Evolutionary conservation across 2,329 filamentous ascomycete genomes (phyloP), one percentile per base, ranked within the genome.

Genomic region (Monosporascus sp.): DNA sequence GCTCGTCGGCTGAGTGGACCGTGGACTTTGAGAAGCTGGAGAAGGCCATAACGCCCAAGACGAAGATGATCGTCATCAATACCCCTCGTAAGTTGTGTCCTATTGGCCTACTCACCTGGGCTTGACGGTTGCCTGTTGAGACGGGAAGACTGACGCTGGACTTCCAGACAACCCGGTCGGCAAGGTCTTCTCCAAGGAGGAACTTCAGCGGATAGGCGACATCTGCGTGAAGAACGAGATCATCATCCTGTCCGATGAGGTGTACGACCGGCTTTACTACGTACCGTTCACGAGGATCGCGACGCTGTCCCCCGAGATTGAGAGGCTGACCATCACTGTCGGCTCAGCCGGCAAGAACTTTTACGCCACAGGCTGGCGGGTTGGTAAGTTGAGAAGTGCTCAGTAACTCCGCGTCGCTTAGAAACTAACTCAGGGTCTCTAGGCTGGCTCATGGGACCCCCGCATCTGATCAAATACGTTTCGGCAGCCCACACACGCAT

Each of bases 331-430:
- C 5, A 74, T 99, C 48, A 97, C 94, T 0, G 94, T 99, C 31
- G 94, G 94, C 20, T 96, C 91, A 0, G 94, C 91, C 1, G 94
- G 94, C 63, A 99, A 99, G 81, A 95, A 94, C 77, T 99, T 99
- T 73, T 97, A 97, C 67, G 90, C 90, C 53, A 99, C 94, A 0
- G 94, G 94, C 48, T 99, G 94, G 94, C 86, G 94, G 54, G 92
- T 97, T 5, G 83, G 77, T 76, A 62, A 18, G 75, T 66, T 17
- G 35, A n/a, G 7, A 25, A 38, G 9, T 39, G 25, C 3, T n/a
- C 22, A 43, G 9, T 25, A 35, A 20, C 6, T 53, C 24, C 14
- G 15, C 17, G 7, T 18, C 24, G 17, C 38, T 31, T 18, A 15
- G 20, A 44, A 50, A 53, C 48, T 53, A 22, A 59, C 41, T 48